These are phyloP conservation scores for Prunus padus DNA, from an alignment of 306 rosid genomes.

Conservation along the genomic window DNA sequence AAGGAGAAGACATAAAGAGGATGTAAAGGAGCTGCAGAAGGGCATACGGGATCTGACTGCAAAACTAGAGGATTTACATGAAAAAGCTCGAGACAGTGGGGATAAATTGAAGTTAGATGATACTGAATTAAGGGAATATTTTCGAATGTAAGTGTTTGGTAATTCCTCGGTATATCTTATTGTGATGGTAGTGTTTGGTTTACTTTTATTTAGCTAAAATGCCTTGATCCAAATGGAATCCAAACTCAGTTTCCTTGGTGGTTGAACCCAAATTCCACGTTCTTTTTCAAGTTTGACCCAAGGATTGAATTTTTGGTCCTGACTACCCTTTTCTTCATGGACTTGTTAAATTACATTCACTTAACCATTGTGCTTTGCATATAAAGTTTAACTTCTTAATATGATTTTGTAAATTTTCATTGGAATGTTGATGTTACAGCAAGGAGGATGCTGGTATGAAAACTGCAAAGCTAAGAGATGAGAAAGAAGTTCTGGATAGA, in stretches of 20 bases:
- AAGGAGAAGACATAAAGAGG: slow-evolving; percentile 58
- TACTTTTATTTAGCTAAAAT: background rate
- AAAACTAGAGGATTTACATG: slow-evolving; percentile 61
- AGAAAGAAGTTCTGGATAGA: slow-evolving; percentile 89
- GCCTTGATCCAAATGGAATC: too few species aligned
- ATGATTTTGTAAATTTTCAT: slow-evolving; percentile 16
- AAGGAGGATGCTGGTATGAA: slow-evolving; percentile 98
- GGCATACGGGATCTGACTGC: slow-evolving; percentile 71
- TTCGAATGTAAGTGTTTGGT: slow-evolving; percentile 66
- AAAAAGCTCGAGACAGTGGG: slow-evolving; percentile 59
- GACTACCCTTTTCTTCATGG: background rate
- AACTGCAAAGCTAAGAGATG: slow-evolving; percentile 85
- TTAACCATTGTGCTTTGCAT: background rate
- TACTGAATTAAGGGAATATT: slow-evolving; percentile 70
- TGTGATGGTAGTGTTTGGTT: background rate
- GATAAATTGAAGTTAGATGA: slow-evolving; percentile 66
- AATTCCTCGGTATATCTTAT: background rate
- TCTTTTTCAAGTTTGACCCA: background rate
- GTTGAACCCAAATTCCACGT: background rate
- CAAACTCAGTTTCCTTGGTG: background rate
- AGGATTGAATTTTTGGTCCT: slow-evolving; percentile 18
- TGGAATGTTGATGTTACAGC: slow-evolving; percentile 45
- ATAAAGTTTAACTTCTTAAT: slow-evolving; percentile 5
- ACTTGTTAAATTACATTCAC: background rate
- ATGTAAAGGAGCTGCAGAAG: slow-evolving; percentile 50